These are phyloP conservation scores for Phytophthora litchii DNA, from an alignment of 352 stramenopile species.

Conservation along the genomic window DNA sequence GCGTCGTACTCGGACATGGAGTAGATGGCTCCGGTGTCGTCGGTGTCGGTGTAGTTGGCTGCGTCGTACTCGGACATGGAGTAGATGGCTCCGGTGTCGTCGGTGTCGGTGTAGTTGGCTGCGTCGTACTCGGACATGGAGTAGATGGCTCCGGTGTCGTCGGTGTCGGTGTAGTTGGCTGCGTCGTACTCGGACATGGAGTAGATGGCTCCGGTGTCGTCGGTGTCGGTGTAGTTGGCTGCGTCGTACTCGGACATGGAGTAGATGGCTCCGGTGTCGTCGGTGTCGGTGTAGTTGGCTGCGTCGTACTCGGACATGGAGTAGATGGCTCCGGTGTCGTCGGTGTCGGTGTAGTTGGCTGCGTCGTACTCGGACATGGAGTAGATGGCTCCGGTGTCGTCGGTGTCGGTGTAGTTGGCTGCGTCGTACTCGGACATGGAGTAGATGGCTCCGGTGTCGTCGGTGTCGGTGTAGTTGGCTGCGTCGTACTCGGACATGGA, in stretches of 20 bases:
- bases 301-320: not conserved
- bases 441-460: not conserved
- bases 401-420: not conserved
- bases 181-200: slow-evolving; percentile 3
- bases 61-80: not conserved
- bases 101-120: too few relatives aligned
- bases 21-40: not conserved
- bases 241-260: not conserved
- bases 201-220: not conserved
- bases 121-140: not conserved
- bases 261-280: not conserved
- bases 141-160: slow-evolving; percentile 1
- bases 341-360: slow-evolving; percentile 1
- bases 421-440: not conserved
- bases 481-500: slow-evolving; percentile 1
- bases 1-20: slow-evolving; percentile 1
- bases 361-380: not conserved
- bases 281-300: not conserved
- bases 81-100: not conserved
- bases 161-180: slow-evolving; percentile 1
- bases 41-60: too few relatives aligned
- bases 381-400: too few relatives aligned
- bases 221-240: not conserved
- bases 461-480: not conserved
- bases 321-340: not conserved